phyloP scores from a whole-genome alignment of 768 basidiomycete species.

The Macrolepiota fuliginosa region DNA sequence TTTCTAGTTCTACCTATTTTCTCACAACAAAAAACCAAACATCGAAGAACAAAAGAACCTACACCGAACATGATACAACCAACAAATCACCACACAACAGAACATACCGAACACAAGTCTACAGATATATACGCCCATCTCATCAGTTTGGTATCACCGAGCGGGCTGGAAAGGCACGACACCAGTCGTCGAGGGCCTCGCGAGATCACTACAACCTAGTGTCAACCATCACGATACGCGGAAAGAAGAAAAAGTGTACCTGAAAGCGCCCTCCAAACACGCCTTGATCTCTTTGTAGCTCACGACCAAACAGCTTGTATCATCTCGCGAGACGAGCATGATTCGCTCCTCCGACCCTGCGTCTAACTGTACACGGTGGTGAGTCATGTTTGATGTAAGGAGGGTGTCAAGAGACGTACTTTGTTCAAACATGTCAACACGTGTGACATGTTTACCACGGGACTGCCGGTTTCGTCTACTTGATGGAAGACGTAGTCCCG shows the following conservation, averaged over 20 bases:
- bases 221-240: not conserved
- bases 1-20: conserved; percentile 74
- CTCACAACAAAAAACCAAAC: conserved; percentile 14
- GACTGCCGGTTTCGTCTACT: conserved; percentile 86
- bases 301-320: conserved; percentile 93
- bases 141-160: not conserved
- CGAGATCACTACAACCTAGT: conserved; percentile 42
- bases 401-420: conserved; percentile 38
- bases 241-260: conserved; percentile 35
- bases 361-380: conserved; percentile 61
- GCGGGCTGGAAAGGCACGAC: not conserved
- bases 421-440: conserved; percentile 94
- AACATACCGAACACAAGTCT: not conserved
- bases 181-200: not conserved
- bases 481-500: conserved; percentile 98
- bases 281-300: conserved; percentile 89
- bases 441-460: conserved; percentile 87
- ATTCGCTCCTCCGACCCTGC: conserved; percentile 90
- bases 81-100: not conserved
- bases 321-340: conserved; percentile 93
- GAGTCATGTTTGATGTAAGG: not conserved
- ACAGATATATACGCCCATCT: not conserved
- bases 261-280: conserved; percentile 82
- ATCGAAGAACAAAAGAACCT: not conserved
- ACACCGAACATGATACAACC: not conserved